Conservation (phyloP, 1,139 yeast genomes). For the Taphrina confusa region DNA sequence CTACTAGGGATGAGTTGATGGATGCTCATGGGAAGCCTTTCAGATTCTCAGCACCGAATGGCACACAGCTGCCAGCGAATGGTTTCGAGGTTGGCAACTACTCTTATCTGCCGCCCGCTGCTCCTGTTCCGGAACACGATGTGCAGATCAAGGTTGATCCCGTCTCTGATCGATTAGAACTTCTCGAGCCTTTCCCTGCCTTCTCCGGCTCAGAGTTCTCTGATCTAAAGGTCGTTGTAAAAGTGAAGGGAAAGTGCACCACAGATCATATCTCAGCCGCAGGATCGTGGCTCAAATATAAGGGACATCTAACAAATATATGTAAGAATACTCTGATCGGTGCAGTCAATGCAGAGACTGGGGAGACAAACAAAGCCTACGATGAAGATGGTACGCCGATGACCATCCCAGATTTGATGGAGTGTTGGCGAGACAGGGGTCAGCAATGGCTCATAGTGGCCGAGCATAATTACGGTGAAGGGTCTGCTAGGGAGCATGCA, state of each 20-base stretch:
- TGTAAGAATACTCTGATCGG: conserved; percentile 94
- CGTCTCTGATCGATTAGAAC: conserved; percentile 73
- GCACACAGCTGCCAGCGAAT: conserved; percentile 75
- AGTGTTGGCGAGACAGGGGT: conserved; percentile 81
- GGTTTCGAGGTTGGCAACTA: conserved; percentile 78
- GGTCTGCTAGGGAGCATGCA: conserved; percentile 98
- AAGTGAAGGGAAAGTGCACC: conserved; percentile 97
- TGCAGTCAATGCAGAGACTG: conserved; percentile 94
- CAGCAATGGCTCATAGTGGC: conserved; percentile 95
- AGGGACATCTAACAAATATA: conserved; percentile 94
- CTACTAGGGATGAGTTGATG: conserved; percentile 71
- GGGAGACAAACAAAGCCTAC: conserved; percentile 86
- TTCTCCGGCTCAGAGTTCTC: conserved; percentile 83
- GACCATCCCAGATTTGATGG: conserved; percentile 95
- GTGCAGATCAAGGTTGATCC: conserved; percentile 77
- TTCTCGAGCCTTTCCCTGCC: conserved; percentile 81
- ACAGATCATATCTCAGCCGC: conserved; percentile 99
- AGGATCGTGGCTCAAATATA: conserved; percentile 98
- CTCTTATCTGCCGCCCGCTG: conserved; percentile 72
- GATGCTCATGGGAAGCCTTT: conserved; percentile 67
- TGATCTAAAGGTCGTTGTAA: conserved; percentile 67
- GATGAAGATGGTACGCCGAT: conserved; percentile 75
- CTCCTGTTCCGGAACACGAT: conserved; percentile 67
- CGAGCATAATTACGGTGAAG: conserved; percentile 98
- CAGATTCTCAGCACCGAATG: conserved; percentile 73